Percentiles rank a stretch among this genome's conserved stretches.
Conservation (phyloP, 73 alveolate genomes). For the Paramecium bursaria region DNA sequence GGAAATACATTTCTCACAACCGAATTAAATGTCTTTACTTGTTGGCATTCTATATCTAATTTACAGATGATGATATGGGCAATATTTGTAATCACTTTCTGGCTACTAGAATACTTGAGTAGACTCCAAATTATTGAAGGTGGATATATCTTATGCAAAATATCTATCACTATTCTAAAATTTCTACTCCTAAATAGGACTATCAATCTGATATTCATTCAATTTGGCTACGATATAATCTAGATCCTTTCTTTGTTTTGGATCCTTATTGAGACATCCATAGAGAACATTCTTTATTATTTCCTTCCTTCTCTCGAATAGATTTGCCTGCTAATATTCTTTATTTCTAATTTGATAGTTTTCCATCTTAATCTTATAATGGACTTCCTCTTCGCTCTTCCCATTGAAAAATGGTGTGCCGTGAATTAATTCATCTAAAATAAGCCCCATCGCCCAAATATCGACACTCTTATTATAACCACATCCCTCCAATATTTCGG, state of each 20-base stretch:
- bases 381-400: constrained; percentile 27
- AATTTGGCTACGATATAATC: constrained; percentile 1
- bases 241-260: constrained; percentile 38
- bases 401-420: constrained; percentile 61
- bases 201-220: constrained; percentile 5
- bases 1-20: constrained; percentile 25
- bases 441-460: constrained; percentile 78
- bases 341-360: not conserved
- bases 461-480: constrained; percentile 74
- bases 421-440: constrained; percentile 71
- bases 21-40: not conserved
- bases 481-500: constrained; percentile 77
- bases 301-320: constrained; percentile 30
- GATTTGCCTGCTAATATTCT: constrained; percentile 1
- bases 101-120: constrained; percentile 26
- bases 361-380: not conserved
- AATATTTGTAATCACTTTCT: not conserved
- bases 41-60: constrained; percentile 39
- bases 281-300: not conserved
- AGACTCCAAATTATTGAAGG: not conserved
- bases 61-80: constrained; percentile 35
- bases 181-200: not conserved
- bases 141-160: not conserved
- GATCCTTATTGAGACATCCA: constrained; percentile 1
- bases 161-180: constrained; percentile 11